Evolutionary conservation across 768 basidiomycete species (phyloP).

Genomic region (Mycena vulgaris): DNA sequence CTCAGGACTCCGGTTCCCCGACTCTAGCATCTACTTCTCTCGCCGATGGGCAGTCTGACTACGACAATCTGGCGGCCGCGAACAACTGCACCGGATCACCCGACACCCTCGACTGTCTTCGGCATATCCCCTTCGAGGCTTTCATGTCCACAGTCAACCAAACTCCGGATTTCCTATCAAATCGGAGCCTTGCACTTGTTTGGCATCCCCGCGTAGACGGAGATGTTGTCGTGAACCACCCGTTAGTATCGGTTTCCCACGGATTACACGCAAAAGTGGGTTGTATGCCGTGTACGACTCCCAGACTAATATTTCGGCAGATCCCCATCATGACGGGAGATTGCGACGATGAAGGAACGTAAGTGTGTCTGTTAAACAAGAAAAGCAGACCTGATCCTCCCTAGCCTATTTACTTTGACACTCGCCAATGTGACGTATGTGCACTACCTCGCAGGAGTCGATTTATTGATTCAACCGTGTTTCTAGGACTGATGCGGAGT

Average conservation of each 20-base stretch:
- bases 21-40: not conserved
- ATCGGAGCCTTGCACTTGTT: constrained; percentile 47
- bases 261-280: constrained; percentile 51
- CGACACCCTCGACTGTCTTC: constrained; percentile 53
- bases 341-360: constrained; percentile 62
- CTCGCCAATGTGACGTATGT: constrained; percentile 21
- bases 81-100: constrained; percentile 41
- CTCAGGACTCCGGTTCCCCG: constrained; percentile 8
- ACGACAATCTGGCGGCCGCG: constrained; percentile 22
- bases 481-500: constrained; percentile 9
- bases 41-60: constrained; percentile 8
- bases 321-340: constrained; percentile 51
- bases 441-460: rapidly evolving
- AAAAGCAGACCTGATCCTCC: too few species aligned
- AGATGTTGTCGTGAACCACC: constrained; percentile 51
- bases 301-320: constrained; percentile 36
- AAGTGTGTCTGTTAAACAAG: too few species aligned
- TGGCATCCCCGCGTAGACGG: constrained; percentile 60
- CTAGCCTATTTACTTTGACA: constrained; percentile 2
- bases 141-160: constrained; percentile 51
- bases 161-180: constrained; percentile 49
- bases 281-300: too few species aligned
- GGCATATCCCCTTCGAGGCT: constrained; percentile 45
- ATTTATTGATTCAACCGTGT: not conserved
- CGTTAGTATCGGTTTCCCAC: constrained; percentile 48